Percentiles rank a stretch among this genome's conserved stretches.
phyloP scores from a whole-genome alignment of 768 basidiomycete genomes.

The Macrolepiota fuliginosa region DNA sequence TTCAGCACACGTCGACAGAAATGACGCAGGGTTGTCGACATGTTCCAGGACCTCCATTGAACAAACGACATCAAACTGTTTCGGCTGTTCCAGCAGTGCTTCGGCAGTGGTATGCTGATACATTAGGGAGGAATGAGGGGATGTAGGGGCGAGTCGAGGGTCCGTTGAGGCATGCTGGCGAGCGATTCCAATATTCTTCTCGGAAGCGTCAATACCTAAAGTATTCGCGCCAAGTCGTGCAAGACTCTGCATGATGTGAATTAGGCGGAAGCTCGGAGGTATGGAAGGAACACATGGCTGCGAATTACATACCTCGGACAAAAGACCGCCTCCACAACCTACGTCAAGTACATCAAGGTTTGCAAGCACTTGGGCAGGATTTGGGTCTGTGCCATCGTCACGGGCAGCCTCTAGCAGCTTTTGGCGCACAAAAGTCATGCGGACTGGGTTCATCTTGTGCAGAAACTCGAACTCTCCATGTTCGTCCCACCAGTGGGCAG shows the following conservation, averaged over 20 bases:
- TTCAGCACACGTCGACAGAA: slow-evolving; percentile 77
- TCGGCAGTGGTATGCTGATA: slow-evolving; percentile 81
- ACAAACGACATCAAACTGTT: slow-evolving; percentile 88
- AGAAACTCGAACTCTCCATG: slow-evolving; percentile 84
- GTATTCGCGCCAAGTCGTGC: slow-evolving; percentile 87
- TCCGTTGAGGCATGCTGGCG: slow-evolving; percentile 79
- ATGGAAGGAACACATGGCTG: not conserved
- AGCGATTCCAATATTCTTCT: slow-evolving; percentile 84
- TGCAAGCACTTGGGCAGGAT: slow-evolving; percentile 40
- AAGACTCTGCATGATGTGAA: slow-evolving; percentile 55
- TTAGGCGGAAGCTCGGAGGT: slow-evolving; percentile 7
- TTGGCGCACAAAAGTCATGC: slow-evolving; percentile 79
- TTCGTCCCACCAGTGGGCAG: slow-evolving; percentile 96
- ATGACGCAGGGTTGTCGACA: slow-evolving; percentile 86
- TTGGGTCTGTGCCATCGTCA: slow-evolving; percentile 44
- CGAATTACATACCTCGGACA: slow-evolving; percentile 70
- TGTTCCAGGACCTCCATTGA: slow-evolving; percentile 99
- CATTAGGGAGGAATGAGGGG: slow-evolving; percentile 36
- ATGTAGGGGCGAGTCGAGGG: slow-evolving; percentile 46
- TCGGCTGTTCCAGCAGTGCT: slow-evolving; percentile 57
- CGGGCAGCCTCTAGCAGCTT: slow-evolving; percentile 64
- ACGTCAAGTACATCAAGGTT: slow-evolving; percentile 83
- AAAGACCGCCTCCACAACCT: slow-evolving; percentile 92
- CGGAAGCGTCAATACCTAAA: slow-evolving; percentile 89
- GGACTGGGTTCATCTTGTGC: slow-evolving; percentile 93